phyloP scores from a whole-genome alignment of 2,329 filamentous ascomycete genomes.

The Penicillium sp. region DNA sequence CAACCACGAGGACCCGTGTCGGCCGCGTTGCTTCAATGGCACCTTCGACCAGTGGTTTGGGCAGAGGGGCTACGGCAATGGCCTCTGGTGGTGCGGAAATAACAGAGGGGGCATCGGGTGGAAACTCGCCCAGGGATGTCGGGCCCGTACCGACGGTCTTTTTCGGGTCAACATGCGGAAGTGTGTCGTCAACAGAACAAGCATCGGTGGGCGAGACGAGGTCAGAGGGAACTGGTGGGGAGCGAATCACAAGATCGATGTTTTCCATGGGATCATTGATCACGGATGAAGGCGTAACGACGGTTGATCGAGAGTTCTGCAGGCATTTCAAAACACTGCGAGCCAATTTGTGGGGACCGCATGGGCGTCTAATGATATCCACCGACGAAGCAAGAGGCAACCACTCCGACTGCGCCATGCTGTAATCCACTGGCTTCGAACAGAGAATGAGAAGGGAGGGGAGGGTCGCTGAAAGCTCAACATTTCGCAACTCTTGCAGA shows the following conservation, averaged over 20 bases:
- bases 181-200: background rate
- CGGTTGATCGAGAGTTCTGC: slow-evolving; percentile 18
- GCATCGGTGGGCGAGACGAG: slow-evolving; percentile 4
- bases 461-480: slow-evolving; percentile 18
- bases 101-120: slow-evolving; percentile 8
- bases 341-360: slow-evolving; percentile 46
- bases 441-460: slow-evolving; percentile 43
- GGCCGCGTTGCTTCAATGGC: slow-evolving; percentile 10
- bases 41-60: slow-evolving; percentile 17
- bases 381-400: slow-evolving; percentile 35
- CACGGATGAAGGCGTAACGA: slow-evolving; percentile 15
- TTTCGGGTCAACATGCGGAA: background rate
- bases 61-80: slow-evolving; percentile 14
- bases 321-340: slow-evolving; percentile 38
- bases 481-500: slow-evolving; percentile 25
- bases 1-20: slow-evolving; percentile 45
- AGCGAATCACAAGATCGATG: slow-evolving; percentile 18
- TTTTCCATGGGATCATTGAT: slow-evolving; percentile 19
- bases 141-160: background rate
- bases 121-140: background rate
- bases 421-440: slow-evolving; percentile 40
- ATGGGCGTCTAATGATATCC: slow-evolving; percentile 44
- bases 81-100: slow-evolving; percentile 10
- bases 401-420: slow-evolving; percentile 31
- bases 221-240: background rate